Evolutionary conservation across 257 asterid species (phyloP).

Genomic region (Penstemon davidsonii): DNA sequence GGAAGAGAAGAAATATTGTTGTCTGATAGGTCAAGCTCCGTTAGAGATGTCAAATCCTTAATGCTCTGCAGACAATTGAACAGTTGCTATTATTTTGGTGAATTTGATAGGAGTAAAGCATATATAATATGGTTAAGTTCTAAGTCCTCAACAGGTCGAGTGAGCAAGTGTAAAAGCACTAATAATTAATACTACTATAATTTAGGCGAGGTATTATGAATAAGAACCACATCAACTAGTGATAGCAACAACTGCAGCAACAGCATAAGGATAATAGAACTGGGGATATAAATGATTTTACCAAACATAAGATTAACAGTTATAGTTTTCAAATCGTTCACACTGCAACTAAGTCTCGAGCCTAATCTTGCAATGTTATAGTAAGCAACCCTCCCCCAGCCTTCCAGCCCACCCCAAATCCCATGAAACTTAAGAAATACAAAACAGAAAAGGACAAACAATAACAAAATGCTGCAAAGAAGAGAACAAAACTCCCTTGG

Average conservation of each 20-base stretch:
- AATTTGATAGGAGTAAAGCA: constrained; percentile 2
- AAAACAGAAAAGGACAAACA: no score
- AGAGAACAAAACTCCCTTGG: no score
- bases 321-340: no score
- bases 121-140: constrained; percentile 9
- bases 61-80: constrained; percentile 60
- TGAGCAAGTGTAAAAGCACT: background rate
- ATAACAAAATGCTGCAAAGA: no score
- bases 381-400: no score
- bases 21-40: constrained; percentile 82
- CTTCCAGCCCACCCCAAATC: no score
- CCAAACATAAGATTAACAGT: background rate
- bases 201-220: constrained; percentile 15
- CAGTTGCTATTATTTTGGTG: constrained; percentile 11
- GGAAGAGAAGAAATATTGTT: constrained; percentile 82
- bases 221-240: constrained; percentile 8
- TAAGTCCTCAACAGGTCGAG: constrained; percentile 7
- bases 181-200: constrained; percentile 1
- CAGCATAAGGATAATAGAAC: background rate
- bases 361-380: constrained; percentile 1
- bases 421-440: no score
- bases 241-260: constrained; percentile 5
- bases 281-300: constrained; percentile 1
- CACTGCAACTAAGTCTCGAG: background rate
- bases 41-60: constrained; percentile 63